Percentiles rank a stretch among this genome's conserved stretches.
phyloP scores from a whole-genome alignment of 2,329 filamentous ascomycete genomes.

The Fusarium duplospermum region DNA sequence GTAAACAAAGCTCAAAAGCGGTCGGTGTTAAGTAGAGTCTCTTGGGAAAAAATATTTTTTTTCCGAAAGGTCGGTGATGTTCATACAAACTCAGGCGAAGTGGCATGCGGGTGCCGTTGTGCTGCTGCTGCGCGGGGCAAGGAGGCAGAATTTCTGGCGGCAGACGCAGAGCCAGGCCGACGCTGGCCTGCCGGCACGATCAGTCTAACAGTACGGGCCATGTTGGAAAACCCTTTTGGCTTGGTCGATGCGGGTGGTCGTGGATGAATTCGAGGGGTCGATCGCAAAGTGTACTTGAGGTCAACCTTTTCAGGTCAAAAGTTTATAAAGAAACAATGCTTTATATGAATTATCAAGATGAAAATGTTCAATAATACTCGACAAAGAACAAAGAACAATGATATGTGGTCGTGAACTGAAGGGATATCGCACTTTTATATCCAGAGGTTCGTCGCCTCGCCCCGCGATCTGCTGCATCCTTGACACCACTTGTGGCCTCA shows the following conservation, averaged over 20 bases:
- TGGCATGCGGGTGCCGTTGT: neutral
- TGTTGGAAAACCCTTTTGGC: neutral
- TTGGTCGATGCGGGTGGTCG: neutral
- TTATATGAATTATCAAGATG: too few species aligned
- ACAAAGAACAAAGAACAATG: neutral
- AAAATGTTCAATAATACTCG: neutral
- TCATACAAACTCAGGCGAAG: conserved; percentile 16
- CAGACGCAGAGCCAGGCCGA: neutral
- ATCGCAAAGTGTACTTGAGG: neutral
- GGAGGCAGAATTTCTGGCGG: neutral
- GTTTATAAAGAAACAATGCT: too few species aligned
- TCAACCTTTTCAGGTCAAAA: neutral
- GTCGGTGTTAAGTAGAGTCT: conserved; percentile 5
- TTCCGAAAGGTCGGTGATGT: neutral
- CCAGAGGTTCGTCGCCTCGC: neutral
- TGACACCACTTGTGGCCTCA: conserved; percentile 14
- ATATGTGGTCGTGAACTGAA: neutral
- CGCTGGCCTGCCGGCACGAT: neutral
- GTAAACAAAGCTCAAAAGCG: conserved; percentile 1
- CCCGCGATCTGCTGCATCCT: conserved; percentile 12
- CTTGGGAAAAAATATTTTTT: neutral
- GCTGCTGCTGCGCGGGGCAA: neutral
- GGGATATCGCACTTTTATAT: conserved; percentile 14
- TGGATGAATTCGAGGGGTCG: neutral
- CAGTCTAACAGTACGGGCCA: conserved; percentile 1